A percentile compares a stretch with the other conserved stretches of the same genome.
Evolutionary conservation across 257 asterid species (phyloP).

Genomic region (Eucommia ulmoides): DNA sequence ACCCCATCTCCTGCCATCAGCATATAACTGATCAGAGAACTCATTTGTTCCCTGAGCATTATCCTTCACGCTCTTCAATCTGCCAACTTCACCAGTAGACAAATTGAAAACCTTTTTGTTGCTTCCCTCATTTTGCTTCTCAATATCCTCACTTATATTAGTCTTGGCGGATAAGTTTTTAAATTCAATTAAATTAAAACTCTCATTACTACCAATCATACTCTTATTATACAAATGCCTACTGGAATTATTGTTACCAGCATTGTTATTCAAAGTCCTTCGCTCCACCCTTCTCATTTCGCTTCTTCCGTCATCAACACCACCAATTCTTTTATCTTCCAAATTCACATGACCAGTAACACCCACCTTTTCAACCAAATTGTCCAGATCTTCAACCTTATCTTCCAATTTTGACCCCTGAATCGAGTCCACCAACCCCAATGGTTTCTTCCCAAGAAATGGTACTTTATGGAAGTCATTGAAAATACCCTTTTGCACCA

Average conservation of each 20-base stretch:
- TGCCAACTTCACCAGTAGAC: neutral
- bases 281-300: conserved; percentile 32
- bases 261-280: conserved; percentile 37
- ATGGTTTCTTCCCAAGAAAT: conserved; percentile 51
- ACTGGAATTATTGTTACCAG: conserved; percentile 13
- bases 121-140: conserved; percentile 3
- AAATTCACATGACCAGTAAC: neutral
- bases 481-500: conserved; percentile 45
- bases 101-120: too few relatives aligned
- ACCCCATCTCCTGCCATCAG: conserved; percentile 97
- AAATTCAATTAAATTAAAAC: neutral
- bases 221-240: neutral
- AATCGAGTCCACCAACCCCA: conserved; percentile 11
- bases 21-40: conserved; percentile 36
- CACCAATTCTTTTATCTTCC: conserved; percentile 8
- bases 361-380: neutral
- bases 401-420: conserved; percentile 12
- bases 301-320: neutral
- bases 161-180: neutral
- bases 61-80: neutral
- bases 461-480: conserved; percentile 56
- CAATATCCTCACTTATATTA: conserved; percentile 3
- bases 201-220: conserved; percentile 6
- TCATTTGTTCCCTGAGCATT: conserved; percentile 2
- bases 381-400: neutral